A percentile compares a stretch with the other conserved stretches of the same genome.
phyloP scores from a whole-genome alignment of 2,329 filamentous ascomycete genomes.

The Calonectria leucothoes region DNA sequence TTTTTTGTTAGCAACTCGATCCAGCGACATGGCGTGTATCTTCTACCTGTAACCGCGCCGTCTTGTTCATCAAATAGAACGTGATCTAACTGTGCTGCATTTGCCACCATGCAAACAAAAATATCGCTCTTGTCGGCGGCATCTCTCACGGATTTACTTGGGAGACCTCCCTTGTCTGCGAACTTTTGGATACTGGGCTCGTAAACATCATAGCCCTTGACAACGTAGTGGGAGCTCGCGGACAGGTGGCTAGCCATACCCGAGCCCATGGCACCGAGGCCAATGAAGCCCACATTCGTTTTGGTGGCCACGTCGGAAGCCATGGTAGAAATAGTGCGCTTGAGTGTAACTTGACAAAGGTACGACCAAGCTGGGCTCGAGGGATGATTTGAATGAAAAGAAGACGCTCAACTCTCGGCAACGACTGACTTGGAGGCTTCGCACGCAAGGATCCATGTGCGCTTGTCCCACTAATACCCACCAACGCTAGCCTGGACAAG shows the following conservation, averaged over 20 bases:
- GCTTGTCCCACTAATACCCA: background rate
- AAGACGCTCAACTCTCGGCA: background rate
- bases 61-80: conserved; percentile 9
- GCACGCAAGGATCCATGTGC: background rate
- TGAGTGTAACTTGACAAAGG: background rate
- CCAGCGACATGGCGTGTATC: rapidly evolving
- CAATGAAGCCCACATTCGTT: conserved; percentile 25
- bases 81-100: conserved; percentile 6
- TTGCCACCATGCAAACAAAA: conserved; percentile 26
- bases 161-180: background rate
- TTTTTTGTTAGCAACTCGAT: background rate
- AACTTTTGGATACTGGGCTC: conserved; percentile 6
- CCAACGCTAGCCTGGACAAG: background rate
- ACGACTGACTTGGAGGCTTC: background rate
- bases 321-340: background rate
- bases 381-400: background rate
- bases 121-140: background rate
- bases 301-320: conserved; percentile 40
- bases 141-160: background rate
- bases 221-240: background rate
- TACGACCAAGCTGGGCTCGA: background rate
- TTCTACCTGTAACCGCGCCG: background rate
- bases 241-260: conserved; percentile 26
- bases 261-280: conserved; percentile 29
- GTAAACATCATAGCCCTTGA: conserved; percentile 22